Conservation (phyloP, 2,329 filamentous ascomycete genomes). For the Alternaria novae-zelandiae region DNA sequence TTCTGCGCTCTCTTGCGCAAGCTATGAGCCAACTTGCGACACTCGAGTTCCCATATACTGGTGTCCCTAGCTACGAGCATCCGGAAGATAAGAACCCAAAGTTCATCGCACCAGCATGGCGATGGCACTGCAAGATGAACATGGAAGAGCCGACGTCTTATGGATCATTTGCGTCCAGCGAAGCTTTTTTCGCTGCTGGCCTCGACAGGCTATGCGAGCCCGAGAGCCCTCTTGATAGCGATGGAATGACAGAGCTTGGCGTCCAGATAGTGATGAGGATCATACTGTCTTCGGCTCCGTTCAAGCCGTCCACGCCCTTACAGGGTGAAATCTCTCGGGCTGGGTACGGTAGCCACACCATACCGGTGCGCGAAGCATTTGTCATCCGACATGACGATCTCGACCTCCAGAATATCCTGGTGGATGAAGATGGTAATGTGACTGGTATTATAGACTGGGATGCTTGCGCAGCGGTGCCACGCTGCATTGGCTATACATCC, state of each 20-base stretch:
- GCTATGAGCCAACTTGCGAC: slow-evolving; percentile 10
- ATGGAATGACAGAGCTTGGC: not conserved
- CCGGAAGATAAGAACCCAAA: not conserved
- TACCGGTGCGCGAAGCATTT: slow-evolving; percentile 17
- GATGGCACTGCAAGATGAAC: not conserved
- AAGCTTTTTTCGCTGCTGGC: slow-evolving; percentile 3
- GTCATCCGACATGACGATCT: slow-evolving; percentile 30
- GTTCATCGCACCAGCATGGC: not conserved
- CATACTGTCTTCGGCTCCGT: not conserved
- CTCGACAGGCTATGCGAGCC: slow-evolving; percentile 1
- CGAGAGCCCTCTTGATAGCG: not conserved
- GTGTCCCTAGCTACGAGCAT: slow-evolving; percentile 9
- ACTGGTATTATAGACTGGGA: slow-evolving; percentile 35
- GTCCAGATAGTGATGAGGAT: not conserved
- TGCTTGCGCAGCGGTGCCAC: slow-evolving; percentile 15
- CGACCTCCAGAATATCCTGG: slow-evolving; percentile 33
- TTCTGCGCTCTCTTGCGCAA: slow-evolving; percentile 21
- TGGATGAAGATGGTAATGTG: slow-evolving; percentile 20
- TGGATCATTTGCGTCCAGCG: slow-evolving; percentile 3
- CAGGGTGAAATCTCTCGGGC: not conserved
- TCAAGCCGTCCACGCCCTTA: not conserved
- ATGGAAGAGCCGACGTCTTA: not conserved
- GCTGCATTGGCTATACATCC: slow-evolving; percentile 17
- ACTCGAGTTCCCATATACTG: slow-evolving; percentile 17
- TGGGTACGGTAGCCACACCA: not conserved